Base-by-base conservation (phyloP, 768 basidiomycete genomes). In the Phallus indusiatus region DNA sequence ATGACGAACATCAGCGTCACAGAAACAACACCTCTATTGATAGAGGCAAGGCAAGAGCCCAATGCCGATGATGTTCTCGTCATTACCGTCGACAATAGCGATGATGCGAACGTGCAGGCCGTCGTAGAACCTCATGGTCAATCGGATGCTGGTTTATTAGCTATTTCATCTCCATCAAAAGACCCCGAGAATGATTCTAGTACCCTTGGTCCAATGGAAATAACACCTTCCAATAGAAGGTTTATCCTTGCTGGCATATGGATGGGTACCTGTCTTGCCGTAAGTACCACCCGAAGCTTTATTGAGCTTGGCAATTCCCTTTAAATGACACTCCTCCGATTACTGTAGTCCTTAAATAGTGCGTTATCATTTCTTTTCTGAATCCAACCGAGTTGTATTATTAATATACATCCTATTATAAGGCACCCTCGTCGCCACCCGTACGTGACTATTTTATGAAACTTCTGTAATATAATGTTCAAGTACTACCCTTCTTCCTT, bases 361-460 rank as follows among this genome's bases (percentile, higher is more conserved):
- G 54, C 50, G 81, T 72, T 1, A n/a, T 16, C 16, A 17, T 20
- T 14, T 33, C 51, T 12, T 0, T 59, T 52, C 24, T n/a, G 28
- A 22, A 51, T 12, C 3, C 14, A 17, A 22, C 12, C 20, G 21
- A 51, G 14, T 51, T 12, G 1, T 16, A 12, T 1, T 4, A 49
- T 17, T 20, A 57, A 50, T 33, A 17, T 46, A 2, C 12, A 42
- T 48, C 46, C 21, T 47, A 33, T 49, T 16, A 60, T 14, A 61
- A 87, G 85, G 80, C 47, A 88, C 89, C 6, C 69, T 90, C 58
- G 89, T 90, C 61, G 89, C 89, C 2, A 90, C 88, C 5, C 78
- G 88, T 88, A 69, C 61, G 81, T 65, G 42, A 48, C 22, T 24
- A 42, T 42, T 42, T 62, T 34, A 5, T 11, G 33, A 50, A 56